Evolutionary conservation across 2,329 filamentous ascomycete species (phyloP).

Genomic region (Trichoderma oligosporum): DNA sequence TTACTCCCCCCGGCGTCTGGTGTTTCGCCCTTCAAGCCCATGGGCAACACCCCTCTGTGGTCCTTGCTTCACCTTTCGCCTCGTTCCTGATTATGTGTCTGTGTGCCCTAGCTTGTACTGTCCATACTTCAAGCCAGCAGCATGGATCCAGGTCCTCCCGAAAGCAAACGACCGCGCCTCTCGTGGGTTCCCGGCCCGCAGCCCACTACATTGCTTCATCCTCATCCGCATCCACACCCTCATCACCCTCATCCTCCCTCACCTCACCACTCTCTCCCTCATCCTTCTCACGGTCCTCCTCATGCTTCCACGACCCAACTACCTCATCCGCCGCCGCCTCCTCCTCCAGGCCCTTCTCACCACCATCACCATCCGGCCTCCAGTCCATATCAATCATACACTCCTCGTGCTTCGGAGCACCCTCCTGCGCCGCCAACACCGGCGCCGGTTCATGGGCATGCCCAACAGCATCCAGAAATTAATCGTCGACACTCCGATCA

Average conservation of each 20-base stretch:
- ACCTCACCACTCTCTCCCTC: conserved; percentile 26
- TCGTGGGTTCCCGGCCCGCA: conserved; percentile 46
- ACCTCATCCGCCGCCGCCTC: conserved; percentile 30
- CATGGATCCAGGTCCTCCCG: conserved; percentile 59
- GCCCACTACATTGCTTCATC: conserved; percentile 47
- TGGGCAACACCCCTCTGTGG: conserved; percentile 36
- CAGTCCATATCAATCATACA: conserved; percentile 41
- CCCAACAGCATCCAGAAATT: conserved; percentile 39
- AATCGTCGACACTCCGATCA: conserved; percentile 57
- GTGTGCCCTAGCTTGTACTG: conserved; percentile 28
- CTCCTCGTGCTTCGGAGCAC: conserved; percentile 33
- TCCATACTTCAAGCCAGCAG: conserved; percentile 45
- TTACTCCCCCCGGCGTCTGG: conserved; percentile 22
- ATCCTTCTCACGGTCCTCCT: conserved; percentile 24
- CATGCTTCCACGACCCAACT: conserved; percentile 16
- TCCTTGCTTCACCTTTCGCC: conserved; percentile 37
- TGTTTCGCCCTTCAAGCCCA: conserved; percentile 27
- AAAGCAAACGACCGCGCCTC: conserved; percentile 58
- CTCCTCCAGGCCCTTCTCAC: conserved; percentile 26
- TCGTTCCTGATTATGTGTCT: conserved; percentile 38
- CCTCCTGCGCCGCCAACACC: conserved; percentile 31
- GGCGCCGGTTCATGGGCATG: conserved; percentile 30
- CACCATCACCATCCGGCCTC: conserved; percentile 33
- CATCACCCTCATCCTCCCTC: conserved; percentile 27
- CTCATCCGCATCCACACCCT: conserved; percentile 36